Base-by-base conservation (phyloP, 306 rosid species). In the Leucaena leucocephala region DNA sequence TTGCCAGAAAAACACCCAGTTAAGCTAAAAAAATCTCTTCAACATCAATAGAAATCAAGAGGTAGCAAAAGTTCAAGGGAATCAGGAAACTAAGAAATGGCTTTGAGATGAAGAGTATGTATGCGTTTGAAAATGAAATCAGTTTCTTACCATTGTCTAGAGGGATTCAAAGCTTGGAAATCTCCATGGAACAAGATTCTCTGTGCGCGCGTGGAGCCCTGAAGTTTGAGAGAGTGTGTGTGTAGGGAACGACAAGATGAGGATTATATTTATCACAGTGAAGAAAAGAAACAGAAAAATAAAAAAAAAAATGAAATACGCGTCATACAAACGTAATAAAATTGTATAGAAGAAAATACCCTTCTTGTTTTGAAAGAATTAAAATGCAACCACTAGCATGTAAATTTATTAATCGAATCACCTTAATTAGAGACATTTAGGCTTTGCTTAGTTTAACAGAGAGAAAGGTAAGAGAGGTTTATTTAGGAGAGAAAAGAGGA, bases 71-170 rank as follows among this genome's bases (percentile, higher is more conserved):
- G 34, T 62, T 82, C 3, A 33, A 65, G 27, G 36, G 59, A n/a
- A 42, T 11, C 10, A 48, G 27, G 13, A 14, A 46, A 64, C 6
- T 48, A 40, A 58, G 21, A 65, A 68, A 9, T 50, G 2, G 49
- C 43, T 71, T 76, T 77, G 33, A 34, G 11, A 14, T 13, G 69
- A 40, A 63, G 73, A 22, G 44, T 46, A 52, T 58, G 17, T 50
- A 15, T 43, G 6, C 42, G 42, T 75, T 76, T 79, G 46, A 75
- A 42, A 33, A 68, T 78, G 4, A 87, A 76, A 42, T 36, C 14
- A 68, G 74, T 64, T 80, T 72, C 84, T 82, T 84, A 89, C 90
- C 90, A 13, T 82, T 74, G 75, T 46, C 17, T 64, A 27, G 85
- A 82, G 84, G 69, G 77, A 74, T 70, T 72, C 75, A 38, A 69